These are phyloP conservation scores for Amanita molliuscula DNA, from an alignment of 768 basidiomycete species.

Conservation along the genomic window DNA sequence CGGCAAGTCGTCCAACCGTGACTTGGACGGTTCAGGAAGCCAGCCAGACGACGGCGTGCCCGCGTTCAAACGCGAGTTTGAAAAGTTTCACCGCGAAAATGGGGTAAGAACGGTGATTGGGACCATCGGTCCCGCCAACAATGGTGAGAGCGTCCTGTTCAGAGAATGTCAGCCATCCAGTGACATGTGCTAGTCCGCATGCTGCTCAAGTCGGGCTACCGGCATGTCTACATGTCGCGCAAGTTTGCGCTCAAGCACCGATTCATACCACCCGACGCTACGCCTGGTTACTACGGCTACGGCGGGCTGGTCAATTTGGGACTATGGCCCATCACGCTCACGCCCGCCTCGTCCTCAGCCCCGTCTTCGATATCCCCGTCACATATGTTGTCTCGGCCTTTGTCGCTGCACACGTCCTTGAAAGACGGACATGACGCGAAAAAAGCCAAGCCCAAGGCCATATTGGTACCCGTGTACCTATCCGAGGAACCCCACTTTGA, in stretches of 20 bases:
- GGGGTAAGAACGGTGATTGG: slow-evolving; percentile 92
- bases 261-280: slow-evolving; percentile 80
- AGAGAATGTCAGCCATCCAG: background rate
- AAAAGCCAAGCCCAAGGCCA: slow-evolving; percentile 23
- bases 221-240: slow-evolving; percentile 92
- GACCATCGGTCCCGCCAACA: slow-evolving; percentile 80
- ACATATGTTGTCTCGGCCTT: slow-evolving; percentile 6
- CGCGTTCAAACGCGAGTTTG: slow-evolving; percentile 65
- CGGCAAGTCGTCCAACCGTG: slow-evolving; percentile 11
- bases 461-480: slow-evolving; percentile 62
- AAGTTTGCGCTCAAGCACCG: slow-evolving; percentile 83
- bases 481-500: slow-evolving; percentile 96
- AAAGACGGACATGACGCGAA: slow-evolving; percentile 4
- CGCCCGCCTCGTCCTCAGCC: slow-evolving; percentile 27
- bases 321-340: slow-evolving; percentile 74
- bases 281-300: slow-evolving; percentile 91
- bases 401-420: background rate
- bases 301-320: slow-evolving; percentile 81
- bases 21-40: slow-evolving; percentile 10
- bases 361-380: slow-evolving; percentile 11
- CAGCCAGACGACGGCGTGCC: slow-evolving; percentile 41
- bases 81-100: slow-evolving; percentile 82
- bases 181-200: slow-evolving; percentile 55
- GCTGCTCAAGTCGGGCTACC: slow-evolving; percentile 86
- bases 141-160: slow-evolving; percentile 40